A percentile compares a stretch with the other conserved stretches of the same genome.
phyloP scores from a whole-genome alignment of 73 alveolate species.

The Symbiodinium natans region DNA sequence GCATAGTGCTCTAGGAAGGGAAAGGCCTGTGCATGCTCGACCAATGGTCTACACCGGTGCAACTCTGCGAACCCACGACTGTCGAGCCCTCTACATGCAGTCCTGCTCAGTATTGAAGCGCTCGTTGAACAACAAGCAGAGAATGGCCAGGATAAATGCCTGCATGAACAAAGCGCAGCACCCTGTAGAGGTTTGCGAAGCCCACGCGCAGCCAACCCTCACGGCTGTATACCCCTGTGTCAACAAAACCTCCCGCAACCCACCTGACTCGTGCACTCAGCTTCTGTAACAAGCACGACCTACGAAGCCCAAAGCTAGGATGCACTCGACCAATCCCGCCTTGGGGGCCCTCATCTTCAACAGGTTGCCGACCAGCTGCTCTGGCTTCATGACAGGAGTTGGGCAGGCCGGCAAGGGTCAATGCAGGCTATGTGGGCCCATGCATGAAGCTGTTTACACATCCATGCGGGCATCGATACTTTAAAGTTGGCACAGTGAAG shows the following conservation, averaged over 20 bases:
- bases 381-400: not conserved
- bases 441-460: no score
- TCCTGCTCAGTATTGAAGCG: not conserved
- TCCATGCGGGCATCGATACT: no score
- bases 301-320: no score
- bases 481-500: no score
- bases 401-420: not conserved
- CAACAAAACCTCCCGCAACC: no score
- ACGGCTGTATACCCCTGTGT: no score
- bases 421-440: no score
- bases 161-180: not conserved
- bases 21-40: not conserved
- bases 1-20: not conserved
- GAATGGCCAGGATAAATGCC: not conserved
- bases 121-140: not conserved
- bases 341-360: not conserved
- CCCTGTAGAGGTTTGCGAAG: no score
- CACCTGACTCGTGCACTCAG: no score
- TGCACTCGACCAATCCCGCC: no score
- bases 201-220: no score
- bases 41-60: not conserved
- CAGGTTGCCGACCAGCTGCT: not conserved
- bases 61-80: not conserved
- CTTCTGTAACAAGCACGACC: no score
- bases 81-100: not conserved